Evolutionary conservation across 441 rosid genomes (phyloP).

Genomic region (Pelargonium australe): DNA sequence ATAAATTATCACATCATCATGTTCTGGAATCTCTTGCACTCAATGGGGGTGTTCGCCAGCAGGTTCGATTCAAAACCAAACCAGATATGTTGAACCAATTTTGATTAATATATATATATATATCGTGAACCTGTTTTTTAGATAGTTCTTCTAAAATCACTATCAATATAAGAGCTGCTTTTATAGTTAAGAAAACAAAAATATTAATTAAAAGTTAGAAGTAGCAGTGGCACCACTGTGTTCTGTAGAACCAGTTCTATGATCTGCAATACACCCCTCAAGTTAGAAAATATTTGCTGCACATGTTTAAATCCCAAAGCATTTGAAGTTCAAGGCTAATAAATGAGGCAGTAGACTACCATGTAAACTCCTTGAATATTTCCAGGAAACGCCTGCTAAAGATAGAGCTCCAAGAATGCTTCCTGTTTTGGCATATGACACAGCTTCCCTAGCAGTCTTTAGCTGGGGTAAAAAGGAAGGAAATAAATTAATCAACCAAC

Average conservation of each 20-base stretch:
- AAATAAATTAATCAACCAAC: not conserved
- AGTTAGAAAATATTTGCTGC: not conserved
- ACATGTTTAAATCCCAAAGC: not conserved
- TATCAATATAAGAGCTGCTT: not conserved
- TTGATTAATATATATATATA: too few species aligned
- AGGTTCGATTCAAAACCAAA: too few species aligned
- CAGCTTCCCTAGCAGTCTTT: constrained; percentile 3
- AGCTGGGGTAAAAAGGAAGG: not conserved
- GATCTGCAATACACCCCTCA: not conserved
- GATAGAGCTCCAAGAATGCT: not conserved
- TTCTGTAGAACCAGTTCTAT: not conserved
- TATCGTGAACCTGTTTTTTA: too few species aligned
- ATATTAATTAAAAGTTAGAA: too few species aligned
- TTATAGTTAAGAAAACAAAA: too few species aligned
- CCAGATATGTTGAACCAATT: too few species aligned
- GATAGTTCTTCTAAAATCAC: too few species aligned
- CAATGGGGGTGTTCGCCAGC: too few species aligned
- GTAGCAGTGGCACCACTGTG: too few species aligned
- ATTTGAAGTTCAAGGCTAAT: not conserved
- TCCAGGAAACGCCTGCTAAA: not conserved
- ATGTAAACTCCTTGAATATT: constrained; percentile 4
- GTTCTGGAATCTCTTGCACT: too few species aligned
- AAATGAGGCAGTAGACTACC: not conserved
- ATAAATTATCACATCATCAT: not conserved
- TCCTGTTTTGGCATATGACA: not conserved